Evolutionary conservation across 306 rosid genomes (phyloP), one percentile per base, ranked within the genome.

Genomic region (Quercus bicolor): DNA sequence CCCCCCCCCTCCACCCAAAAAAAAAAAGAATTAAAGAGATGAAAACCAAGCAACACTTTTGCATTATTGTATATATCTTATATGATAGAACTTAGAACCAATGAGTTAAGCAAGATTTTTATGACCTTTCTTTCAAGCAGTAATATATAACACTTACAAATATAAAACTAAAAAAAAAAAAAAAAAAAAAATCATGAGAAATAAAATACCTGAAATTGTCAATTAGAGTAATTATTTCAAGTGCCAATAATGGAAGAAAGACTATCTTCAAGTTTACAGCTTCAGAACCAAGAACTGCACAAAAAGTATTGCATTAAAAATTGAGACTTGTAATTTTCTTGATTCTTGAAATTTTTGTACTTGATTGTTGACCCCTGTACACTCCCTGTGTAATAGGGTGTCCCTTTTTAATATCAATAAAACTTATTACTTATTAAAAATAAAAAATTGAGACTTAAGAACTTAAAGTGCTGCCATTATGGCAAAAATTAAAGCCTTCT

Each of bases 131-230:
- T 61, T 61, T 61, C 70, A 65, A 31, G 26, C 16, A 18, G 23
- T 68, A 8, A 8, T 68, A 34, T 34, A 33, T 28, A 34, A 34
- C 5, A 33, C 4, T 5, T 3, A 66, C 9, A 8, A 66, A 34
- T 11, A 66, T 31, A 33, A 66, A 66, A 34, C 24, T 19, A 66
- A 33, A 15, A 26, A 29, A 53, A 4, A 29, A 53, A 4, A 29
- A 31, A 31, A 31, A 37, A 14, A 59, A 76, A 7, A 3, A 43
- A 10, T 5, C 48, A 82, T 16, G 72, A 51, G 61, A 59, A 79
- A 81, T 57, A 68, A 77, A 70, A 72, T 88, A 96, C 99, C 99
- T 93, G 97, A 96, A 93, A 88, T 96, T 96, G 90, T 96, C 95
- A 55, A 87, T 82, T 40, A 96, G 89, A 86, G 91, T 91, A 83